Evolutionary conservation across 495 filamentous ascomycete species (phyloP), one percentile per base, ranked within the genome.

Genomic region (Apiosordaria backusii): DNA sequence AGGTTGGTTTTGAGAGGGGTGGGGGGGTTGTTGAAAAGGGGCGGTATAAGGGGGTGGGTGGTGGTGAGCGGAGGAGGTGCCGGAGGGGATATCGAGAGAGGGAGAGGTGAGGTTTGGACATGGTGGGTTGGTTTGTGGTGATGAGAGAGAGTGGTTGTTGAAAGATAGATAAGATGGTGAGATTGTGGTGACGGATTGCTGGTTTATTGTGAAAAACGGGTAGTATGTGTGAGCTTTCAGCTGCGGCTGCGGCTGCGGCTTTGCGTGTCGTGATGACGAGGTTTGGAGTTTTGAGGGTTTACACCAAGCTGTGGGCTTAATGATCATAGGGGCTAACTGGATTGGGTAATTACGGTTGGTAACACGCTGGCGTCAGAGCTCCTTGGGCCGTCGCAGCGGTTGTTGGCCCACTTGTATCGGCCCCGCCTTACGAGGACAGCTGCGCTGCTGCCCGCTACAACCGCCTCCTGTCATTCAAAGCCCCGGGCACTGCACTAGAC

Each of bases 291-390:
- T 67, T 62, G 27, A 22, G 10, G 6, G 4, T 59, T 65, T 21
- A 21, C 21, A 40, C 1, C 4, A 5, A 23, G 19, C 16, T 50
- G 6, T 18, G 7, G 18, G 6, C 9, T 57, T 3, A 57, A 57
- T 57, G 19, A 57, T 2, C 19, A 2, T 5, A 6, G 23, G 19
- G 6, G 53, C 53, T 57, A 50, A 35, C 29, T 4, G 16, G 26
- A 54, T 15, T 22, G 10, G 45, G 35, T n/a, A 29, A 21, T 10
- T 52, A n/a, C 2, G 5, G 22, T 13, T 40, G 23, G 64, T 45
- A 57, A 62, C 64, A 57, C n/a, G 5, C 61, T 64, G 55, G 61
- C 65, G 65, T 67, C 65, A 67, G 60, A 60, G 61, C 65, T 66
- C 40, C 53, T 25, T 27, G 9, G 57, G 57, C 22, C 53, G 16